Percentiles rank a stretch among this genome's conserved stretches.
Conservation (phyloP, 371 early-diverging fungal genomes). For the Lichtheimia corymbifera region DNA sequence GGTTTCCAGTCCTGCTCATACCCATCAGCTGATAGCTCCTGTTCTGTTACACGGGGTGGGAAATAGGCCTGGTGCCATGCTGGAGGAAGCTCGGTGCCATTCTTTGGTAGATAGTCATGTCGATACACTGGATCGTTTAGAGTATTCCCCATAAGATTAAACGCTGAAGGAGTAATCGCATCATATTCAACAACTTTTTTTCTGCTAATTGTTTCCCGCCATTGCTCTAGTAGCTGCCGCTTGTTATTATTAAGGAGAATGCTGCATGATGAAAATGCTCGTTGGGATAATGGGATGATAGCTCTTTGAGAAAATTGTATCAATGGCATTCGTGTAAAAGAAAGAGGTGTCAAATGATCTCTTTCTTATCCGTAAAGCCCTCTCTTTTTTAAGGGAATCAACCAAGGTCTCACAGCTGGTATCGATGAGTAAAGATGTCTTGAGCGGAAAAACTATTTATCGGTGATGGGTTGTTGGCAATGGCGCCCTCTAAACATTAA, state of each 20-base stretch:
- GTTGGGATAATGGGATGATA: no score
- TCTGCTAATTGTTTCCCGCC: conserved; percentile 18
- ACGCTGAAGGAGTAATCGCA: conserved; percentile 29
- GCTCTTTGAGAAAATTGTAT: no score
- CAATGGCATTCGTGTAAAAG: no score
- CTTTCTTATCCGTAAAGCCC: no score
- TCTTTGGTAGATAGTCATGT: conserved; percentile 18
- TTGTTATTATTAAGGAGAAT: neutral
- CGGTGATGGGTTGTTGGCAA: no score
- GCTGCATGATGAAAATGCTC: no score
- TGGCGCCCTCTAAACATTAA: no score
- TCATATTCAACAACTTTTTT: conserved; percentile 25
- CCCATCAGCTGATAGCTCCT: conserved; percentile 71
- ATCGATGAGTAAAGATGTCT: no score
- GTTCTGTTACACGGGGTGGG: conserved; percentile 65
- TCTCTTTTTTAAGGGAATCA: no score
- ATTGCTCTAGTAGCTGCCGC: conserved; percentile 7
- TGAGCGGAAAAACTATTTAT: no score
- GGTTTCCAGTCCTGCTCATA: conserved; percentile 71
- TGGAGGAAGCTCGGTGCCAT: conserved; percentile 61
- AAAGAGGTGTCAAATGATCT: no score
- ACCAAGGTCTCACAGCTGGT: no score
- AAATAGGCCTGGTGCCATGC: conserved; percentile 77
- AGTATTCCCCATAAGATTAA: conserved; percentile 26
- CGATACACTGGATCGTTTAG: conserved; percentile 20